Base-by-base conservation (phyloP, 345 rosid genomes). In the Stellera chamaejasme region DNA sequence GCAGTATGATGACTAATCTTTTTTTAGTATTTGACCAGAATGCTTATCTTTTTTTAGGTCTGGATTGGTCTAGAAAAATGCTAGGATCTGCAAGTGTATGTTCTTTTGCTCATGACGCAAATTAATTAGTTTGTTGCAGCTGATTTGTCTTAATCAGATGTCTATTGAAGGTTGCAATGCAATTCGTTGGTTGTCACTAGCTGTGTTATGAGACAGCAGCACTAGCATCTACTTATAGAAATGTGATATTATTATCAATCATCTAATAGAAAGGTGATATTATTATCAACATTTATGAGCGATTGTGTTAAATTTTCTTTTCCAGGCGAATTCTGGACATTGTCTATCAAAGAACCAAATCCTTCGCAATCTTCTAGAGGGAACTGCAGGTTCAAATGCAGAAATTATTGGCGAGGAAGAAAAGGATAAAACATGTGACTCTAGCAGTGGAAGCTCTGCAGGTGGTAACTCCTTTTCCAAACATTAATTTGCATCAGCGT, bases 351-450 rank as follows among this genome's bases (percentile, higher is more conserved):
- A 65, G 65, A 60, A 67, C 54, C 61, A 83, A 74, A 59, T 84
- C 69, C 79, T 88, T 39, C 68, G n/a, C 45, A 74, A 69, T 71
- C 80, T 88, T 51, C 70, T 88, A 61, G 93, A 92, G 66, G 98
- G 95, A 65, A 88, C 96, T 42, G 83, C 79, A 7, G 96, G 84
- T 72, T 75, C 95, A 57, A 81, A 77, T 65, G 71, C 52, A 42
- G 85, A 78, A 64, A 74, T 67, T 41, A 52, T 26, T 39, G 67
- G 61, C 16, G 79, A 72, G 6, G 79, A 82, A 53, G 87, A 73
- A 62, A 68, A 79, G 45, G 62, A 71, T 45, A 56, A 36, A 44
- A 19, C 27, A 36, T 72, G 54, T 52, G 47, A 23, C 62, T 71
- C 65, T 66, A 23, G 49, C 63, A 13, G 52, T 14, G 48, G 54